phyloP scores from a whole-genome alignment of 192 early-diverging fungal species.

The Oehlia diaphana region DNA sequence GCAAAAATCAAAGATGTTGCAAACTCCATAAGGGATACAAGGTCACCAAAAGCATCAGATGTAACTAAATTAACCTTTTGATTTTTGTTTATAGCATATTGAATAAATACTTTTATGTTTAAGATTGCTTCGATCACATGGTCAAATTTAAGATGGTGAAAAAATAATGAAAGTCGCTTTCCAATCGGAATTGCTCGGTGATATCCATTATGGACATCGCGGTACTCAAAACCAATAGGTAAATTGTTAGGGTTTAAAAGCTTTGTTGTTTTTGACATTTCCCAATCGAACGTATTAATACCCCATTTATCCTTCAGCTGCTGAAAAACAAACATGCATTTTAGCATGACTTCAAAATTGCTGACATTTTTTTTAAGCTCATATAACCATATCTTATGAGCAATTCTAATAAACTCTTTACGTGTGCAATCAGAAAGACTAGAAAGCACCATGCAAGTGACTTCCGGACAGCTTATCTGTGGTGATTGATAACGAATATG shows the following conservation, averaged over 20 bases:
- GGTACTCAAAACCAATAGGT: not conserved
- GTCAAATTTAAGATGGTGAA: not conserved
- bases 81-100: constrained; percentile 3
- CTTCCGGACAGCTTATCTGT: not conserved
- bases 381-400: not conserved
- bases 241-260: not conserved
- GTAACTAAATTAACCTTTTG: not conserved
- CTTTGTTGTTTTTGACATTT: not conserved
- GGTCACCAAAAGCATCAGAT: not conserved
- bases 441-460: not conserved
- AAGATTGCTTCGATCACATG: not conserved
- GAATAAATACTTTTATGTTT: not conserved
- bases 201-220: not conserved
- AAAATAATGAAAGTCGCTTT: constrained; percentile 1
- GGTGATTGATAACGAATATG: constrained; percentile 7
- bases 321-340: constrained; percentile 28
- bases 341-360: constrained; percentile 35
- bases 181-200: not conserved
- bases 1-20: constrained; percentile 7
- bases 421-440: not conserved
- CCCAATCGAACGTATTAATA: not conserved
- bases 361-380: constrained; percentile 12
- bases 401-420: not conserved
- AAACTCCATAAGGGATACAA: constrained; percentile 19
- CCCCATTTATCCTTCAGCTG: not conserved